Conservation (phyloP, 208 protist species). For the Crithidia acanthocephali region DNA sequence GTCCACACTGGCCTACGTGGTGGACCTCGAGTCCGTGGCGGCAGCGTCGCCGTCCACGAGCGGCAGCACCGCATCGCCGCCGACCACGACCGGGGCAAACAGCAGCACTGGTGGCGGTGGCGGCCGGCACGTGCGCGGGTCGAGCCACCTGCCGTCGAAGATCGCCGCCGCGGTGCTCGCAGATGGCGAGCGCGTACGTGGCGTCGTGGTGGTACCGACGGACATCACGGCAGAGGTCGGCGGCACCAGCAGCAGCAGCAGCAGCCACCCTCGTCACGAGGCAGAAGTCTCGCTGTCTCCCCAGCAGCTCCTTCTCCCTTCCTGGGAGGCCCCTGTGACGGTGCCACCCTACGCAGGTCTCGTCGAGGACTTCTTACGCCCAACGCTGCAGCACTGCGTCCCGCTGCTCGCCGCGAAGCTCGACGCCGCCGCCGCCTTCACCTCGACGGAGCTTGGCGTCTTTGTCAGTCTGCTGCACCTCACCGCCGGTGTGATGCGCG, state of each 20-base stretch:
- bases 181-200: conserved; percentile 24
- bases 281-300: conserved; percentile 24
- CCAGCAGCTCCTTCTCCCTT: conserved; percentile 26
- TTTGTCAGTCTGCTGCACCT: conserved; percentile 50
- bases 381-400: conserved; percentile 30
- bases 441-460: conserved; percentile 31
- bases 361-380: conserved; percentile 33
- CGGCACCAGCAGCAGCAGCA: too few species aligned
- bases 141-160: conserved; percentile 18
- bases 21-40: conserved; percentile 22
- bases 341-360: conserved; percentile 34
- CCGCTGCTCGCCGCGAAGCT: conserved; percentile 24
- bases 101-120: neutral
- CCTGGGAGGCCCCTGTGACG: conserved; percentile 14
- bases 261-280: neutral
- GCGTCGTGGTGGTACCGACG: conserved; percentile 24
- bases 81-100: neutral
- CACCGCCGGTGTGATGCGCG: conserved; percentile 37
- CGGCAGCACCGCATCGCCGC: neutral
- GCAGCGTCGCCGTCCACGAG: neutral
- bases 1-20: conserved; percentile 16
- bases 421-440: conserved; percentile 11
- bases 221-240: conserved; percentile 14
- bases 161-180: conserved; percentile 5
- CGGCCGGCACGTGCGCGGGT: conserved; percentile 23